Conservation (phyloP, 768 basidiomycete genomes). For the Suillus spraguei region DNA sequence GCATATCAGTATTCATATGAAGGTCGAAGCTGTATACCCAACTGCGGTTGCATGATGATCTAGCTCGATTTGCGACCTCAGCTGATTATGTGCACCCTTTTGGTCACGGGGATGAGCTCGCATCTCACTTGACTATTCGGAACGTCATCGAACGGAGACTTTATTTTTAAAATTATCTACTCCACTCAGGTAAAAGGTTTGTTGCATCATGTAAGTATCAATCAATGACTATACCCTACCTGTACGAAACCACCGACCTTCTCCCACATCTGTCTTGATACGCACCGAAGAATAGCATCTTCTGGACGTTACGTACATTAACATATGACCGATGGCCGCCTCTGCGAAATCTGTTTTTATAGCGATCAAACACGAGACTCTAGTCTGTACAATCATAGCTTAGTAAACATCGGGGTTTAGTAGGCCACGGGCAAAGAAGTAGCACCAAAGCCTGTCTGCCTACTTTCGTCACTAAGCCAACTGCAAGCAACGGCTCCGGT, state of each 20-base stretch:
- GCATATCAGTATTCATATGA: slow-evolving; percentile 42
- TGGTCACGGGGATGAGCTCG: background rate
- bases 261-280: background rate
- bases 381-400: background rate
- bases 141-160: background rate
- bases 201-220: background rate
- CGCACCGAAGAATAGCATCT: background rate
- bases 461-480: background rate
- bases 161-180: background rate
- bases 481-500: background rate
- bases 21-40: slow-evolving; percentile 11
- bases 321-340: background rate
- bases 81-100: background rate
- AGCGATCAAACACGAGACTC: background rate
- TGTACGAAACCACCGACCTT: background rate
- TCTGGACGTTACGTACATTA: background rate
- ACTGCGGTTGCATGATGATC: slow-evolving; percentile 15
- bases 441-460: background rate
- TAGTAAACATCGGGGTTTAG: background rate
- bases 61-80: background rate
- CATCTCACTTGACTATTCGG: slow-evolving; percentile 5
- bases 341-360: background rate
- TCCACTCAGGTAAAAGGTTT: background rate
- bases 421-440: background rate
- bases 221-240: background rate